Evolutionary conservation across 1,139 yeast genomes (phyloP).

Genomic region (Pichia norvegensis): DNA sequence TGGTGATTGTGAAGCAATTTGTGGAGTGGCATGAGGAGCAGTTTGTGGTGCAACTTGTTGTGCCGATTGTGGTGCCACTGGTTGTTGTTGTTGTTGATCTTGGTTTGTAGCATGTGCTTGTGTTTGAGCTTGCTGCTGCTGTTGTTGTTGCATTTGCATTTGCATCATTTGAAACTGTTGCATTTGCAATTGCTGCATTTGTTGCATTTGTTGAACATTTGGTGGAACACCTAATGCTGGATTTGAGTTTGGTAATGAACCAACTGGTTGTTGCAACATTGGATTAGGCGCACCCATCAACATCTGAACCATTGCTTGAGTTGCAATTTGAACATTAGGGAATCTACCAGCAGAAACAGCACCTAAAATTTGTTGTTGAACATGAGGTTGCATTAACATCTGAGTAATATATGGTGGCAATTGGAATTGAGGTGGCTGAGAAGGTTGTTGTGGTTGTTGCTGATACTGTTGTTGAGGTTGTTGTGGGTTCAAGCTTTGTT

Average conservation of each 20-base stretch:
- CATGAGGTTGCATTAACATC: constrained; percentile 25
- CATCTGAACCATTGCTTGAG: constrained; percentile 27
- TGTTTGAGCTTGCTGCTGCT: constrained; percentile 20
- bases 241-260: constrained; percentile 7
- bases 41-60: constrained; percentile 2
- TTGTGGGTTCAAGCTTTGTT: constrained; percentile 5
- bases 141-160: constrained; percentile 18
- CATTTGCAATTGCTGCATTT: constrained; percentile 17
- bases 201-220: constrained; percentile 11
- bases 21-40: background rate
- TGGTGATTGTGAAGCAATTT: background rate
- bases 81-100: constrained; percentile 2
- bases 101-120: constrained; percentile 9
- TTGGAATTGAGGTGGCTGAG: constrained; percentile 16
- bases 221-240: constrained; percentile 8
- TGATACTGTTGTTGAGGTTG: constrained; percentile 14
- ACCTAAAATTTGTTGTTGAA: constrained; percentile 25
- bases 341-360: constrained; percentile 28
- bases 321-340: constrained; percentile 25
- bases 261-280: constrained; percentile 19
- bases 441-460: constrained; percentile 21
- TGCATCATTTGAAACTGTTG: constrained; percentile 19
- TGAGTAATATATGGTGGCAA: constrained; percentile 24
- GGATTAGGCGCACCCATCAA: constrained; percentile 20
- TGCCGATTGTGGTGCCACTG: constrained; percentile 2